Base-by-base conservation (phyloP, 768 basidiomycete species). In the Favolaschia claudopus region DNA sequence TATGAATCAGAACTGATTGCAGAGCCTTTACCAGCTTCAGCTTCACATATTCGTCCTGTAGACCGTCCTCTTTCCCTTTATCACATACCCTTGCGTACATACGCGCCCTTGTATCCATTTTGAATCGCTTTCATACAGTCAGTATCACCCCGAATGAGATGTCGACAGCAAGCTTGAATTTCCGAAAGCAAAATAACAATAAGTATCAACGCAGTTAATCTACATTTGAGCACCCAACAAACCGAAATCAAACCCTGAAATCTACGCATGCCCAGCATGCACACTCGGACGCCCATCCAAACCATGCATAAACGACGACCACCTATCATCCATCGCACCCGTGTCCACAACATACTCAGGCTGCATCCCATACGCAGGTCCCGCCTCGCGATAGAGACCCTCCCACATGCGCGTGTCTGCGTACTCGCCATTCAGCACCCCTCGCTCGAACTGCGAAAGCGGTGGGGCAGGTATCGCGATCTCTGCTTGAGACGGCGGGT, bases 231-330 rank as follows among this genome's bases (percentile, higher is more conserved):
- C n/a, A n/a, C n/a, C n/a, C n/a, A n/a, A n/a, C n/a, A n/a, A n/a
- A n/a, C n/a, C n/a, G n/a, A n/a, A n/a, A n/a, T n/a, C n/a, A n/a
- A n/a, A n/a, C n/a, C n/a, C n/a, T n/a, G n/a, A 39, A 20, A n/a
- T 39, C 19, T 39, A 39, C 38, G 24, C 38, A 39, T 39, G 8
- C 15, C 9, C n/a, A 19, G 38, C 24, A 20, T n/a, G 17, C 24
- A 39, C 38, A 39, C 10, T 9, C 13, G 24, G 17, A 3, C 4
- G n/a, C 38, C n/a, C 5, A 22, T 39, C 33, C 33, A 9, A 72
- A 56, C 71, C 69, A 34, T 76, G 67, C 73, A 75, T 77, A 55
- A 78, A 76, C n/a, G 74, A 75, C 7, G 71, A 70, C 78, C 79
- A 77, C 29, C 72, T 68, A 50, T 79, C 76, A 55, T 81, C 74